Conservation (phyloP, 2,329 filamentous ascomycete species). For the Aspergillus sp. region DNA sequence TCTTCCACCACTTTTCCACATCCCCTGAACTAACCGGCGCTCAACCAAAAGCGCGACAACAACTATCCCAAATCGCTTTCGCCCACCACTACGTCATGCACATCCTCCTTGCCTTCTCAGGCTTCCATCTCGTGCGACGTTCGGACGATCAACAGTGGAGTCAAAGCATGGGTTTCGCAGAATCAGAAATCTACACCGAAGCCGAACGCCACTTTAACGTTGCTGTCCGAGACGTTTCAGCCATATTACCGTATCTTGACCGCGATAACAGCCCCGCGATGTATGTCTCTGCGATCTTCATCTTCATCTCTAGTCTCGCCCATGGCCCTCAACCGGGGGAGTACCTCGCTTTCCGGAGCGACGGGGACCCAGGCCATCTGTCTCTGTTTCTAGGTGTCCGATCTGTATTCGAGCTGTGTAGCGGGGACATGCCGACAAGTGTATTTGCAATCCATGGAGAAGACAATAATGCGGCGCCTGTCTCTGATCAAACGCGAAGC, state of each 20-base stretch:
- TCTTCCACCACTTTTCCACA: slow-evolving; percentile 20
- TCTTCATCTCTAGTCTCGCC: slow-evolving; percentile 15
- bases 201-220: slow-evolving; percentile 15
- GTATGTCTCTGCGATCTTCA: slow-evolving; percentile 10
- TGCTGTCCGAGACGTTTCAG: slow-evolving; percentile 13
- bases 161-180: background rate
- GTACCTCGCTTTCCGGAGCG: slow-evolving; percentile 20
- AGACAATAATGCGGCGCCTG: background rate
- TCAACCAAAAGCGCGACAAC: background rate
- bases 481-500: too few relatives aligned
- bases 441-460: background rate
- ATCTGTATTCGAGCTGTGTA: slow-evolving; percentile 14
- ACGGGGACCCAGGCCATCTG: slow-evolving; percentile 4
- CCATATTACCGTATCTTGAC: slow-evolving; percentile 2
- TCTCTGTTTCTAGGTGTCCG: slow-evolving; percentile 18
- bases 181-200: slow-evolving; percentile 4
- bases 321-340: slow-evolving; percentile 14
- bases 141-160: background rate
- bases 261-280: slow-evolving; percentile 7
- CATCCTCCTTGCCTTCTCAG: slow-evolving; percentile 15
- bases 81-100: slow-evolving; percentile 16
- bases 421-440: background rate
- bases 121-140: slow-evolving; percentile 14
- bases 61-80: slow-evolving; percentile 14
- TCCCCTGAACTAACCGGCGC: slow-evolving; percentile 10